phyloP scores from a whole-genome alignment of 2,329 filamentous ascomycete species.

The Claviceps pazoutovae region DNA sequence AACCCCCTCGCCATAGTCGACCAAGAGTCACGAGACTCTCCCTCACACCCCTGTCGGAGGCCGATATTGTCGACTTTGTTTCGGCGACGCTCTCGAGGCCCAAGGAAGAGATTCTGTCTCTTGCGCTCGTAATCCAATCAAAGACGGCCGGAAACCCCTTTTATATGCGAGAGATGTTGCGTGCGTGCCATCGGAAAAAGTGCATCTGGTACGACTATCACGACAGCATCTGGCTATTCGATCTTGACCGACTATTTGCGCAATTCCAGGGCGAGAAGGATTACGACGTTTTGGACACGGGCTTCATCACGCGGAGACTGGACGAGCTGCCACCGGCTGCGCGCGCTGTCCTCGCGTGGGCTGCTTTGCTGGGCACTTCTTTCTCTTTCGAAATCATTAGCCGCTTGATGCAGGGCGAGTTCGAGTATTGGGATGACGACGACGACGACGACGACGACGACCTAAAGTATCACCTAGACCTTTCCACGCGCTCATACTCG shows the following conservation, averaged over 20 bases:
- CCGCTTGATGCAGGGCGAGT: slow-evolving; percentile 62
- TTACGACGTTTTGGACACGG: slow-evolving; percentile 65
- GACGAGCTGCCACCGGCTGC: slow-evolving; percentile 60
- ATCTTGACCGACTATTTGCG: slow-evolving; percentile 73
- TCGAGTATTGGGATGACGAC: slow-evolving; percentile 40
- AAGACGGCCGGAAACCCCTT: slow-evolving; percentile 84
- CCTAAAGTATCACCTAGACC: slow-evolving; percentile 11
- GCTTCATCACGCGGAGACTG: slow-evolving; percentile 67
- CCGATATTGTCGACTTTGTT: slow-evolving; percentile 72
- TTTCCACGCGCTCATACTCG: slow-evolving; percentile 28
- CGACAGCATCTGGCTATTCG: slow-evolving; percentile 68
- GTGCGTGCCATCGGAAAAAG: slow-evolving; percentile 70
- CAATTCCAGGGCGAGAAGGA: slow-evolving; percentile 70
- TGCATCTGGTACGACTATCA: slow-evolving; percentile 89
- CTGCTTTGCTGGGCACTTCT: slow-evolving; percentile 62
- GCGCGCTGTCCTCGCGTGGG: slow-evolving; percentile 76
- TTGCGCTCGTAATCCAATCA: slow-evolving; percentile 76
- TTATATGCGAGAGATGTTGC: slow-evolving; percentile 82
- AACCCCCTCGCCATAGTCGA: slow-evolving; percentile 30
- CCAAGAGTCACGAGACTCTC: slow-evolving; percentile 54
- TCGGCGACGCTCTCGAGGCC: slow-evolving; percentile 64
- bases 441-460: slow-evolving; percentile 23
- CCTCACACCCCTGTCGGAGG: slow-evolving; percentile 61
- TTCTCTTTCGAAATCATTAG: slow-evolving; percentile 77
- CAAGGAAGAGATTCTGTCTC: slow-evolving; percentile 56